phyloP scores from a whole-genome alignment of 805 yeast species.

The Starmerella lactis-condensi region DNA sequence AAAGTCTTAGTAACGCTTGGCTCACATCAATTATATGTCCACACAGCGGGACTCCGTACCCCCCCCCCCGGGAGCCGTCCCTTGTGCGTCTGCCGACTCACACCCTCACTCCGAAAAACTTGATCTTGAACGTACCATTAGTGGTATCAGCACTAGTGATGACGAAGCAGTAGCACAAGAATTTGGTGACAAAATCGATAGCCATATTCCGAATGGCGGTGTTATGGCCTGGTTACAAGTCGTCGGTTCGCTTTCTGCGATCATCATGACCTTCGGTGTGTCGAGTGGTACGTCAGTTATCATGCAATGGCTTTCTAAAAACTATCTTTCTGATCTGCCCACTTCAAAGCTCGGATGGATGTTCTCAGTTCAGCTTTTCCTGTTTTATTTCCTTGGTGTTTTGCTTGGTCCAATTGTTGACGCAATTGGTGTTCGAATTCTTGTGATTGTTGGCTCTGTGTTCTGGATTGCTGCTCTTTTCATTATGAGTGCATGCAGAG shows the following conservation, averaged over 20 bases:
- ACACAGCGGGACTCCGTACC: neutral
- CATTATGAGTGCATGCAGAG: slow-evolving; percentile 31
- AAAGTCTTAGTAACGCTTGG: neutral
- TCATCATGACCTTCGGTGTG: slow-evolving; percentile 42
- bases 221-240: slow-evolving; percentile 36
- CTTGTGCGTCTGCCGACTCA: neutral
- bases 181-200: slow-evolving; percentile 11
- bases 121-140: neutral
- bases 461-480: slow-evolving; percentile 33
- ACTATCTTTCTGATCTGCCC: slow-evolving; percentile 23
- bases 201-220: slow-evolving; percentile 34
- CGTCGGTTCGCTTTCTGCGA: slow-evolving; percentile 41
- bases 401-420: slow-evolving; percentile 40
- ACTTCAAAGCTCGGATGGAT: slow-evolving; percentile 50
- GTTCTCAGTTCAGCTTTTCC: slow-evolving; percentile 28
- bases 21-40: neutral
- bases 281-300: slow-evolving; percentile 49
- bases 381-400: slow-evolving; percentile 29
- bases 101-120: neutral
- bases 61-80: neutral
- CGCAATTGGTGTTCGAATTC: slow-evolving; percentile 32
- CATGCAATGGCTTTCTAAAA: slow-evolving; percentile 45
- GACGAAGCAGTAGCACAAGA: slow-evolving; percentile 1
- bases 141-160: neutral
- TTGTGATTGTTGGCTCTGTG: slow-evolving; percentile 30